Evolutionary conservation across 139 green algal species (phyloP).

Genomic region (Astrephomene gubernaculifera): DNA sequence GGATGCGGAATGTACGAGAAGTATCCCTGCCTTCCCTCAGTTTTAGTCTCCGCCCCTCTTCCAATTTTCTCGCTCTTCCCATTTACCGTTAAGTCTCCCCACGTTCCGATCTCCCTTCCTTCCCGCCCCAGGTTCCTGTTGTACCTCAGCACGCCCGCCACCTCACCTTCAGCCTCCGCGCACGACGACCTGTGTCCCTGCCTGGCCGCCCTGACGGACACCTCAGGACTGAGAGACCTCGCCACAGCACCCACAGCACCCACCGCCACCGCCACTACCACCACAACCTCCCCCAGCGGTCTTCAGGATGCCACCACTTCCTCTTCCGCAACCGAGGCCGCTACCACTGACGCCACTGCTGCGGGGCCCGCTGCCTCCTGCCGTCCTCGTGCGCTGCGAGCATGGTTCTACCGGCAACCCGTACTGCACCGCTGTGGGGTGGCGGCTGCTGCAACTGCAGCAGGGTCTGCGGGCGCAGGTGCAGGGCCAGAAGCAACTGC

Average conservation of each 20-base stretch:
- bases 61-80: no score
- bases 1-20: no score
- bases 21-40: no score
- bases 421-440: not conserved
- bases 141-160: conserved; percentile 38
- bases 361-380: not conserved
- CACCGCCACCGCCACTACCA: not conserved
- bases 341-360: not conserved
- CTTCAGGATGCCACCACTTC: not conserved
- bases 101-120: no score
- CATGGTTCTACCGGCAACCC: conserved; percentile 30
- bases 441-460: not conserved
- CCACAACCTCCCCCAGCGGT: not conserved
- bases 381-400: conserved; percentile 5
- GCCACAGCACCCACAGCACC: not conserved
- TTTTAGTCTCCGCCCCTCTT: no score
- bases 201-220: conserved; percentile 1
- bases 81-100: no score
- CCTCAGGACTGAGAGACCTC: not conserved
- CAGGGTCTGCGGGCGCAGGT: not conserved
- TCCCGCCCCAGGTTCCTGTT: conserved; percentile 21
- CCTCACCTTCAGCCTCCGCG: not conserved
- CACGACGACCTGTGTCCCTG: conserved; percentile 28
- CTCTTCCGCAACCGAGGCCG: not conserved
- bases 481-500: no score